Base-by-base conservation (phyloP, 2,329 filamentous ascomycete species). In the Paraphoma chrysanthemicola region DNA sequence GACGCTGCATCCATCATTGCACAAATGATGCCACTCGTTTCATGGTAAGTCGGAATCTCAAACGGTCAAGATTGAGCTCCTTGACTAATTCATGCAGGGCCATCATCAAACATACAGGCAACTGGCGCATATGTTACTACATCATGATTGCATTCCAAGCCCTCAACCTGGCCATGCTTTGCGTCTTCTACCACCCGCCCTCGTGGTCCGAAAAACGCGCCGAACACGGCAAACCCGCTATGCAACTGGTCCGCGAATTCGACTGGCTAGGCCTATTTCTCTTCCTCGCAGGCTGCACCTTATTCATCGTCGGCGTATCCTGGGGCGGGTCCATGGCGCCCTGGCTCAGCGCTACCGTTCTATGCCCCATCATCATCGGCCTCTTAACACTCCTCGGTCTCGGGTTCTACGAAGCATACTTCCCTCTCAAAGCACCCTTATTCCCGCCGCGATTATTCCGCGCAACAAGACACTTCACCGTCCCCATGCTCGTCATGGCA, bases 121-220 rank as follows among this genome's bases (percentile, higher is more conserved):
- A 67, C 30, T 71, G 69, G 70, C 62, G 69, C 0, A 70, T 66
- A 9, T 63, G 62, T 14, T 73, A 72, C 48, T 77, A 76, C 53
- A 52, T 70, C 18, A 75, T 76, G 66, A 74, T 75, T 28, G 71
- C 57, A 3, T 69, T 73, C 49, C 68, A 75, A 48, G 51, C 51
- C 9, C 55, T 70, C 41, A 70, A 71, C 18, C 55, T 71, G 4
- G 48, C 47, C 2, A 44, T 72, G 5, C 60, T 73, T 4, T 54
- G 59, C 14, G 60, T 71, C 54, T 70, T 77, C 60, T 78, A 78
- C 56, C 63, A 71, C 38, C 76, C 77, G 6, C 76, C 76, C 5
- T 68, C 72, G 10, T 77, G 75, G 59, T 65, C 65, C 38, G 72
- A 73, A 47, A 78, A 77, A 66, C 74, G 72, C 44, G 61, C 45